These are phyloP conservation scores for Pseudogymnoascus sp. DNA, from an alignment of 2,329 filamentous ascomycete species.

Conservation along the genomic window DNA sequence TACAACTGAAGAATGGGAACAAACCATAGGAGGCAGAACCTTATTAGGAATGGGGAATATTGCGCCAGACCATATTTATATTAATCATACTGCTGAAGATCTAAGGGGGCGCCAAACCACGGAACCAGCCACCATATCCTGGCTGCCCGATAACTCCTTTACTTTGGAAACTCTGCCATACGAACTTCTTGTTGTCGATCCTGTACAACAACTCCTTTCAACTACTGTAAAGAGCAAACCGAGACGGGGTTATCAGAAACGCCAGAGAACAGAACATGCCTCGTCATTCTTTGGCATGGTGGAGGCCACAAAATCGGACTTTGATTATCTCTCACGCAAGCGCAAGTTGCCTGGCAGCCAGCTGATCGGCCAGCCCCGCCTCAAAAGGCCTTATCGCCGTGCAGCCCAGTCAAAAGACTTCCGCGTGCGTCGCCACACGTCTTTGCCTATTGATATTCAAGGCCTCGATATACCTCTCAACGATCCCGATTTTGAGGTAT, in stretches of 20 bases:
- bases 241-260: conserved; percentile 5
- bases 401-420: conserved; percentile 20
- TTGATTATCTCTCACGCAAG: not conserved
- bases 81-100: conserved; percentile 28
- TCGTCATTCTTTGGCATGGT: not conserved
- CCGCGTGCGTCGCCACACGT: conserved; percentile 20
- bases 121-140: conserved; percentile 24
- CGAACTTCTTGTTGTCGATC: conserved; percentile 30
- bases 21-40: conserved; percentile 29
- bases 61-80: conserved; percentile 33
- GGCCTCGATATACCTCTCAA: conserved; percentile 14
- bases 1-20: conserved; percentile 41
- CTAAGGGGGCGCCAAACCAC: conserved; percentile 16
- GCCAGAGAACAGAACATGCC: not conserved
- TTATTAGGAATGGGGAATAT: conserved; percentile 30
- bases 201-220: conserved; percentile 20
- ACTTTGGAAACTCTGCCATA: conserved; percentile 38
- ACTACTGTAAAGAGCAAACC: conserved; percentile 4
- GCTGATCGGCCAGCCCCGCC: not conserved
- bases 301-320: conserved; percentile 6
- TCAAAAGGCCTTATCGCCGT: conserved; percentile 10
- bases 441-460: conserved; percentile 21
- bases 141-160: conserved; percentile 35
- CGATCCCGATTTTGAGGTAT: conserved; percentile 7
- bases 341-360: conserved; percentile 1